These are phyloP conservation scores for Vanrija sp. DNA, from an alignment of 1,284 basidiomycete genomes.

Conservation along the genomic window DNA sequence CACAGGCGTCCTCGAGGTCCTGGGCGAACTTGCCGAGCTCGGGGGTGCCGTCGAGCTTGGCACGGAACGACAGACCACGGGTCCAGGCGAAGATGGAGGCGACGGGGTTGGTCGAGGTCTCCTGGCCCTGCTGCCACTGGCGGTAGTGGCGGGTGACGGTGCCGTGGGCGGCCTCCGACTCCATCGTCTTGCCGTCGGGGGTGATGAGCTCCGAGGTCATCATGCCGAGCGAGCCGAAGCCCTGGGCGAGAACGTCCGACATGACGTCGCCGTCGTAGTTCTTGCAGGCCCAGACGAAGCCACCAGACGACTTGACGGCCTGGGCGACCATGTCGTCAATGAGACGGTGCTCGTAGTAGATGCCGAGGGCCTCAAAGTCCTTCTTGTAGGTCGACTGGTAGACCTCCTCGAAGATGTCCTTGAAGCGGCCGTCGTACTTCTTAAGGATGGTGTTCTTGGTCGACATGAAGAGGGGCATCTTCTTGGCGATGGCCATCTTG, in stretches of 20 bases:
- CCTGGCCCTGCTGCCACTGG: constrained; percentile 91
- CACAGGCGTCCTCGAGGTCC: constrained; percentile 79
- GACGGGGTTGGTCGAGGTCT: constrained; percentile 96
- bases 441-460: constrained; percentile 97
- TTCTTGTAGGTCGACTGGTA: constrained; percentile 81
- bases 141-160: constrained; percentile 87
- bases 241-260: constrained; percentile 82
- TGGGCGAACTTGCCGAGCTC: constrained; percentile 71
- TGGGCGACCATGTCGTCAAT: constrained; percentile 95
- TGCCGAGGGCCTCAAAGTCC: constrained; percentile 72
- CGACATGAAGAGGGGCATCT: constrained; percentile 92
- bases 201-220: constrained; percentile 98
- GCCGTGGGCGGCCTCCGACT: constrained; percentile 93
- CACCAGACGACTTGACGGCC: constrained; percentile 91
- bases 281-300: constrained; percentile 97
- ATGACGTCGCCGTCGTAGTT: constrained; percentile 94
- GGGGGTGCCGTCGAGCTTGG: constrained; percentile 83
- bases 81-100: constrained; percentile 99
- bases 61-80: constrained; percentile 86
- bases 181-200: constrained; percentile 86
- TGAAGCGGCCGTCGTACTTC: constrained; percentile 96
- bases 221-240: constrained; percentile 87
- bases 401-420: constrained; percentile 96
- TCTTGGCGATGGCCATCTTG: constrained; percentile 97
- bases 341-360: constrained; percentile 95